phyloP scores from a whole-genome alignment of 2,329 filamentous ascomycete species.

The Nigrospora osmanthi region DNA sequence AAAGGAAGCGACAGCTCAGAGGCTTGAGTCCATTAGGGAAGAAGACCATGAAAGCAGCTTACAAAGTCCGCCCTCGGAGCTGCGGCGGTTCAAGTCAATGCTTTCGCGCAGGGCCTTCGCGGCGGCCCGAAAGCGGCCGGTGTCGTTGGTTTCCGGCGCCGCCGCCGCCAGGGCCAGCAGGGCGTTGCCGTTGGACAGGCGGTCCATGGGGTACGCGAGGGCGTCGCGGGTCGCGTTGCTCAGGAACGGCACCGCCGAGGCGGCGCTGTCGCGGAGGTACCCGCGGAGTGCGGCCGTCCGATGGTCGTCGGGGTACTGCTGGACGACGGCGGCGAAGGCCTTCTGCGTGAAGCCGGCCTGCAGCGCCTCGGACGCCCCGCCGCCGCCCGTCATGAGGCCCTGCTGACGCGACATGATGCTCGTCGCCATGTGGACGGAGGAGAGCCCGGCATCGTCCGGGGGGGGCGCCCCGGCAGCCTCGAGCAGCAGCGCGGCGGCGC shows the following conservation, averaged over 20 bases:
- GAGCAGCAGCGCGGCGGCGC: not conserved
- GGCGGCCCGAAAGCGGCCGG: conserved; percentile 5
- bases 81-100: conserved; percentile 22
- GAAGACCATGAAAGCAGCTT: too few species aligned
- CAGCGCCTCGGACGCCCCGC: conserved; percentile 18
- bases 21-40: too few species aligned
- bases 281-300: conserved; percentile 3
- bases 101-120: conserved; percentile 16
- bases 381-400: conserved; percentile 20
- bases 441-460: not conserved
- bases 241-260: conserved; percentile 16
- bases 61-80: conserved; percentile 22
- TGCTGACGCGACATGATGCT: conserved; percentile 24
- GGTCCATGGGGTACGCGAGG: conserved; percentile 19
- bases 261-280: conserved; percentile 17
- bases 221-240: conserved; percentile 17
- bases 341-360: conserved; percentile 24
- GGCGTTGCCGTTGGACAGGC: conserved; percentile 21
- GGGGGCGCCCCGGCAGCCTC: not conserved
- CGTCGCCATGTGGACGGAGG: conserved; percentile 19
- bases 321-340: conserved; percentile 16
- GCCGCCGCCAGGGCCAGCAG: conserved; percentile 10
- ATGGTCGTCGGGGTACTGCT: conserved; percentile 12
- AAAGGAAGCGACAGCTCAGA: too few species aligned
- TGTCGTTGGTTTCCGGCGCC: not conserved